Base-by-base conservation (phyloP, 805 yeast species). In the Cyberlindnera samutprakarnensis region DNA sequence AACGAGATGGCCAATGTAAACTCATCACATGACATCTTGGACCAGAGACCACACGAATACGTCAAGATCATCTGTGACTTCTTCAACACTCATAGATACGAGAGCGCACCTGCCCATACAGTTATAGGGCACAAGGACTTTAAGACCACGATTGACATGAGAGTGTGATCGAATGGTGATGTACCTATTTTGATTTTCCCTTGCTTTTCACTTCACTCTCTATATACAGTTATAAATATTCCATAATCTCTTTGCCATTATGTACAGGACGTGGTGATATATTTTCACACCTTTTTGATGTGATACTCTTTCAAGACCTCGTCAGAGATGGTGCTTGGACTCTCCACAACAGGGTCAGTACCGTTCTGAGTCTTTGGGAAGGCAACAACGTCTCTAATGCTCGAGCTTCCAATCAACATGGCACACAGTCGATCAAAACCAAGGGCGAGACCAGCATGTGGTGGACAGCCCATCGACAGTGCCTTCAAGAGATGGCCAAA, bases 361-460 rank as follows among this genome's bases (percentile, higher is more conserved):
- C 99, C 98, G 7, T 82, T 72, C 43, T 80, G 78, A 27, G 87
- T 86, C 60, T 92, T 92, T 2, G 99, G 99, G 55, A 92, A 92
- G 1, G 97, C 95, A 38, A 92, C 80, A 4, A 92, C 97, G 51
- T 92, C 96, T 43, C 96, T 63, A 21, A 92, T 88, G 41, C 85
- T 83, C 5, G 64, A 49, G 14, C 79, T 66, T 1, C 86, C 92
- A n/a, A 78, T 56, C 20, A 90, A 53, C 90, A 90, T 86, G 0
- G 98, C 92, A 47, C 94, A 78, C 65, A 92, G 62, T 40, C 99
- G 64, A 54, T 92, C 99, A 44, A 92, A 83, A 0, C 98, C 99
- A 22, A 92, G 65, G 0, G 98, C 99, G 23, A 92, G 64, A 0
- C 99, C 99, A 2, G 96, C 96, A 59, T 92, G 99, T 1, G 99